Conservation (phyloP, 2,329 filamentous ascomycete species). For the Trichoderma guizhouense region DNA sequence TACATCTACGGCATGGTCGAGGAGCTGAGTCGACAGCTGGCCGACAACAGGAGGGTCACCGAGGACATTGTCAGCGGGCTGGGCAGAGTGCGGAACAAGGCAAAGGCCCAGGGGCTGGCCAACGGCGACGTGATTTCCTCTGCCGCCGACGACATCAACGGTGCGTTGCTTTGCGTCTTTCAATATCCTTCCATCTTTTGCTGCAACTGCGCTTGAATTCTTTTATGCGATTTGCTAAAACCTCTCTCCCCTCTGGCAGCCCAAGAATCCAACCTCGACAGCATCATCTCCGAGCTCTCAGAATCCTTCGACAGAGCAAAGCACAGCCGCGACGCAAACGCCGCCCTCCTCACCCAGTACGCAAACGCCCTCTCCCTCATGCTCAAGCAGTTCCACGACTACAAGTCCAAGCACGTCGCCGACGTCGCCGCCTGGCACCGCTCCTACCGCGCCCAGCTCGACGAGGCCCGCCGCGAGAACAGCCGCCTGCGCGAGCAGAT, state of each 20-base stretch:
- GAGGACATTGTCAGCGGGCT: slow-evolving; percentile 63
- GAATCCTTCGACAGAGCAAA: slow-evolving; percentile 62
- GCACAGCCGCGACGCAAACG: slow-evolving; percentile 59
- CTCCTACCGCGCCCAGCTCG: slow-evolving; percentile 62
- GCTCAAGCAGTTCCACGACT: slow-evolving; percentile 62
- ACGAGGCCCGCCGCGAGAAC: slow-evolving; percentile 63
- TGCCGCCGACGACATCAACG: slow-evolving; percentile 54
- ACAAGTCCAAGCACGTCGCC: slow-evolving; percentile 60
- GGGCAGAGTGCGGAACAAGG: slow-evolving; percentile 57
- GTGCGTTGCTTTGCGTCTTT: slow-evolving; percentile 37
- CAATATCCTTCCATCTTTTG: neutral
- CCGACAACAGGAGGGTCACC: slow-evolving; percentile 59
- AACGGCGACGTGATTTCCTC: slow-evolving; percentile 58
- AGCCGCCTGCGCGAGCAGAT: slow-evolving; percentile 61
- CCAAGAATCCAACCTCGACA: slow-evolving; percentile 59
- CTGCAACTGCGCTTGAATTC: too few species aligned
- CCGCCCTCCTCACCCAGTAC: slow-evolving; percentile 55
- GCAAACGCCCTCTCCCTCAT: slow-evolving; percentile 55
- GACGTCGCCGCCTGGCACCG: slow-evolving; percentile 64
- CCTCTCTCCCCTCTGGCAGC: slow-evolving; percentile 35
- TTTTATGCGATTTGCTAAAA: neutral
- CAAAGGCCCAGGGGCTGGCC: slow-evolving; percentile 47
- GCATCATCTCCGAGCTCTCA: slow-evolving; percentile 57
- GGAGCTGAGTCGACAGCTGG: slow-evolving; percentile 60
- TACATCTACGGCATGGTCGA: slow-evolving; percentile 68